These are phyloP conservation scores for Podosphaera aphanis DNA, from an alignment of 2,329 filamentous ascomycete genomes.

Conservation along the genomic window DNA sequence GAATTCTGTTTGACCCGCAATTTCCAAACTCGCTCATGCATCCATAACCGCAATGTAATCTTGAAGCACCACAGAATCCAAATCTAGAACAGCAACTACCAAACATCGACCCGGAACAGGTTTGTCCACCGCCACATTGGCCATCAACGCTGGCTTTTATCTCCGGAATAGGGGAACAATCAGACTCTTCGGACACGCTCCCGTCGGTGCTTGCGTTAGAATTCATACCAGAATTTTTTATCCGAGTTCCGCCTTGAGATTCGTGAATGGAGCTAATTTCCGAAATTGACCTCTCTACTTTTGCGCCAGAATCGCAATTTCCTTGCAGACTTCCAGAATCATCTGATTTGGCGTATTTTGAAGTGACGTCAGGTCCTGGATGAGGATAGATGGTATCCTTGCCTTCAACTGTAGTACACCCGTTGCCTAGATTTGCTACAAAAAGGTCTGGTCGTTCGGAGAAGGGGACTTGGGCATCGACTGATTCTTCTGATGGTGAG, in stretches of 20 bases:
- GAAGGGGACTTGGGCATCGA: slow-evolving; percentile 17
- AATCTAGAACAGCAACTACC: slow-evolving; percentile 6
- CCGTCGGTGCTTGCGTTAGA: background rate
- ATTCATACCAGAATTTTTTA: background rate
- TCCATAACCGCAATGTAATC: slow-evolving; percentile 5
- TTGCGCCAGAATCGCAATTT: slow-evolving; percentile 9
- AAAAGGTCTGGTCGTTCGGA: slow-evolving; percentile 30
- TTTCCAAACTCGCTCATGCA: slow-evolving; percentile 6
- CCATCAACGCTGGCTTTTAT: slow-evolving; percentile 2
- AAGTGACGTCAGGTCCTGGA: slow-evolving; percentile 23
- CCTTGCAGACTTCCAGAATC: slow-evolving; percentile 7
- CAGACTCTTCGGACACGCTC: slow-evolving; percentile 1
- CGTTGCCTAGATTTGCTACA: slow-evolving; percentile 30
- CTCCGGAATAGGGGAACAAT: too few relatives aligned
- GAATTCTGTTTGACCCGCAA: slow-evolving; percentile 1
- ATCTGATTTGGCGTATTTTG: slow-evolving; percentile 2
- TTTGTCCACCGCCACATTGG: slow-evolving; percentile 4
- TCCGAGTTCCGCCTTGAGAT: background rate
- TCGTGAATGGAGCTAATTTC: background rate
- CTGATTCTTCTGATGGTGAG: slow-evolving; percentile 3
- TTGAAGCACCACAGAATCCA: slow-evolving; percentile 5
- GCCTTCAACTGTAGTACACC: slow-evolving; percentile 24
- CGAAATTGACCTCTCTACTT: slow-evolving; percentile 4
- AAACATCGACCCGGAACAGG: slow-evolving; percentile 4
- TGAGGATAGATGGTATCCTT: slow-evolving; percentile 29